Percentiles rank a stretch among this genome's conserved stretches.
Evolutionary conservation across 805 yeast genomes (phyloP).

Genomic region (Debaryomyces castellii): DNA sequence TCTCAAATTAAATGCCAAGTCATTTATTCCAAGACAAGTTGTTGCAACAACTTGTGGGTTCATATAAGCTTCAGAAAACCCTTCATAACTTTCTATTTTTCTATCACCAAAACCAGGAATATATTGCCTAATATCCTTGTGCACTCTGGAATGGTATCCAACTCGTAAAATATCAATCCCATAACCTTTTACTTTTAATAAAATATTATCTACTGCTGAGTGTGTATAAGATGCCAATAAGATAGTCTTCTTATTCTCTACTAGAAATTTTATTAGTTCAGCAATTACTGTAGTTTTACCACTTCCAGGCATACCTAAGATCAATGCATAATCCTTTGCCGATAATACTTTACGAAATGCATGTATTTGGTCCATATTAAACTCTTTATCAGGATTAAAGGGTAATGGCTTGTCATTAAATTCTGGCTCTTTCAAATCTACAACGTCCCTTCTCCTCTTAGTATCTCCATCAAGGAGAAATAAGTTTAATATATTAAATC

Average conservation of each 20-base stretch:
- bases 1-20: conserved; percentile 54
- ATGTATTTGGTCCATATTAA: conserved; percentile 68
- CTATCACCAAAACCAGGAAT: conserved; percentile 43
- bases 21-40: conserved; percentile 78
- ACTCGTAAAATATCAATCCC: conserved; percentile 55
- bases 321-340: conserved; percentile 73
- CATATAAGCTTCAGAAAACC: conserved; percentile 47
- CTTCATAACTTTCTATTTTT: conserved; percentile 39
- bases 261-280: conserved; percentile 62
- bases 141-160: conserved; percentile 62
- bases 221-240: conserved; percentile 86
- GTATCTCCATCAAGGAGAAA: conserved; percentile 53
- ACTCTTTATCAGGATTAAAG: conserved; percentile 17
- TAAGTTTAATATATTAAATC: conserved; percentile 72
- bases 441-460: conserved; percentile 47
- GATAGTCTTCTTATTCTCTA: conserved; percentile 61
- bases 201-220: conserved; percentile 92
- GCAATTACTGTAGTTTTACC: conserved; percentile 75
- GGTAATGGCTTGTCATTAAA: conserved; percentile 30
- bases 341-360: conserved; percentile 68
- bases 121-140: conserved; percentile 56
- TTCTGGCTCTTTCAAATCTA: conserved; percentile 51
- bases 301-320: conserved; percentile 98
- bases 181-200: conserved; percentile 58
- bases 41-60: conserved; percentile 78